Conservation (phyloP, 257 asterid species). For the Parsonsia alboflavescens region DNA sequence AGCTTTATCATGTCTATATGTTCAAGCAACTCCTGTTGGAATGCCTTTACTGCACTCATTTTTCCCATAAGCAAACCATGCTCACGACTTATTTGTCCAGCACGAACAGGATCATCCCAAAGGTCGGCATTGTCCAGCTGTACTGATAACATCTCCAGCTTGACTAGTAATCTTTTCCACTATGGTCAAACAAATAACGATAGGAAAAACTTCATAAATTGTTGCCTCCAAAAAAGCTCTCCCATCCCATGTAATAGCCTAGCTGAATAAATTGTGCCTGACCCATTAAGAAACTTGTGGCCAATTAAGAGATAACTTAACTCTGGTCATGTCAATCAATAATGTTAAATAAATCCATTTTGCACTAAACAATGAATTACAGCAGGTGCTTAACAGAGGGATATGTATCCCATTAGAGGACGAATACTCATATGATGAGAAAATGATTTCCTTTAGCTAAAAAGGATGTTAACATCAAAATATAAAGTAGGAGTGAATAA, state of each 20-base stretch:
- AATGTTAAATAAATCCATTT: not conserved
- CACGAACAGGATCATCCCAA: slow-evolving; percentile 85
- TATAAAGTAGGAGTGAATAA: not conserved
- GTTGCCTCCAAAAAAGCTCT: not conserved
- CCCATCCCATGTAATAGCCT: not conserved
- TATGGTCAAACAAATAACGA: slow-evolving; percentile 25
- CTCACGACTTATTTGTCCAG: slow-evolving; percentile 91
- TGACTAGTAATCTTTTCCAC: slow-evolving; percentile 67
- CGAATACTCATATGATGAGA: not conserved
- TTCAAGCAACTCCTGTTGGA: slow-evolving; percentile 75
- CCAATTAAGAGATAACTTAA: slow-evolving; percentile 7
- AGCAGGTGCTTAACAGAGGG: not conserved
- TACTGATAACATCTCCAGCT: slow-evolving; percentile 51
- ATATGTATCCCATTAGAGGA: not conserved
- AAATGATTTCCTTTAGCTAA: not conserved
- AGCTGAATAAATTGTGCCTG: not conserved
- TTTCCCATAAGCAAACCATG: slow-evolving; percentile 76
- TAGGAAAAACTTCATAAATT: slow-evolving; percentile 11
- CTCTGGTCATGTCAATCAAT: not conserved
- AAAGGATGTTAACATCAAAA: not conserved
- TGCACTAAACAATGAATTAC: not conserved
- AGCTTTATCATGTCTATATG: slow-evolving; percentile 94
- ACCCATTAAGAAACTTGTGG: not conserved
- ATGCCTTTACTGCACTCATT: slow-evolving; percentile 62
- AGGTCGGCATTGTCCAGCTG: slow-evolving; percentile 65